A percentile compares a stretch with the other conserved stretches of the same genome.
Evolutionary conservation across 345 rosid genomes (phyloP).

Genomic region (Acer campestre): DNA sequence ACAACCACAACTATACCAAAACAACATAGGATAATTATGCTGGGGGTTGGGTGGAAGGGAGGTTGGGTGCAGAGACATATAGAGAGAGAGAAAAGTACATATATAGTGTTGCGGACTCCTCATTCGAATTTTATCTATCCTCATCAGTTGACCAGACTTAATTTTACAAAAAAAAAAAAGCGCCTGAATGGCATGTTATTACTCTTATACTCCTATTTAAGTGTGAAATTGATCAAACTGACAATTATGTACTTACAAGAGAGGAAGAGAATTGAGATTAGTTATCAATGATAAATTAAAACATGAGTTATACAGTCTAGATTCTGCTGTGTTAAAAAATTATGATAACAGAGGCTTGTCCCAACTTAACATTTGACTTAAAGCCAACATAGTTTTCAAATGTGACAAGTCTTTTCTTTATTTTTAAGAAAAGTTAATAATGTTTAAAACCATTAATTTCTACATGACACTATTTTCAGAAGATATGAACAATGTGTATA

Average conservation of each 20-base stretch:
- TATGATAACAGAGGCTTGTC: neutral
- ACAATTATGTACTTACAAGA: neutral
- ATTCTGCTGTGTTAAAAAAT: neutral
- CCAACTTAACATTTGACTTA: conserved; percentile 5
- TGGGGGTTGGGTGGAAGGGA: neutral
- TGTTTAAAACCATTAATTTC: neutral
- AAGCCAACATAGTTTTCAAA: neutral
- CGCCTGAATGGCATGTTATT: neutral
- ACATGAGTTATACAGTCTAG: neutral
- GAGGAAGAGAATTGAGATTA: neutral
- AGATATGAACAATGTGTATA: neutral
- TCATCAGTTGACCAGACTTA: neutral
- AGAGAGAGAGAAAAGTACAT: neutral
- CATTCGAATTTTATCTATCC: neutral
- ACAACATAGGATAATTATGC: neutral
- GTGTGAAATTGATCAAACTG: neutral
- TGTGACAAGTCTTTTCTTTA: neutral
- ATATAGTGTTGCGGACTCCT: conserved; percentile 1
- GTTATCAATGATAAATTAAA: neutral
- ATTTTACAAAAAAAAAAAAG: neutral
- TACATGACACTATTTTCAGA: neutral
- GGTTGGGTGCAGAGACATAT: neutral
- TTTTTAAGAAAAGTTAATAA: neutral
- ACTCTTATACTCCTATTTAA: neutral
- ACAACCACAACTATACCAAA: neutral